Conservation (phyloP, 345 rosid genomes). For the Dovyalis caffra region DNA sequence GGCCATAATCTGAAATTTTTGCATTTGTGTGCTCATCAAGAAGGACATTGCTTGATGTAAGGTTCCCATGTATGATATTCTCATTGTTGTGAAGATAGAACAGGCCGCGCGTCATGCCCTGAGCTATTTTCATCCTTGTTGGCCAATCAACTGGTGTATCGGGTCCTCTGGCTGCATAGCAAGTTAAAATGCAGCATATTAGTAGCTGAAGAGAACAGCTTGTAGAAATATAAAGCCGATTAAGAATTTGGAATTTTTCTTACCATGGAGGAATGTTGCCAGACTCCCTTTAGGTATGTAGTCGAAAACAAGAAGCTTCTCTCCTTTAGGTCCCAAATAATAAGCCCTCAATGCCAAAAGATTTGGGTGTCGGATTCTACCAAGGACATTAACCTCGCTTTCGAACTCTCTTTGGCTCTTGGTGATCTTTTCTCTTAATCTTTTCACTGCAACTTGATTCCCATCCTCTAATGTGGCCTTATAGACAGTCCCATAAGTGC, state of each 20-base stretch:
- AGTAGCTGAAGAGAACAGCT: not conserved
- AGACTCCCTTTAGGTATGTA: conserved; percentile 87
- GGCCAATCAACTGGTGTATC: conserved; percentile 73
- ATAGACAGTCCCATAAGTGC: conserved; percentile 29
- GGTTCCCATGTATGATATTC: conserved; percentile 76
- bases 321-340: conserved; percentile 95
- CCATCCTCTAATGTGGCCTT: conserved; percentile 31
- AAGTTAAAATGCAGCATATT: not conserved
- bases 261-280: conserved; percentile 89
- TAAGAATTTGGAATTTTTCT: conserved; percentile 4
- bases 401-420: conserved; percentile 83
- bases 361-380: conserved; percentile 74
- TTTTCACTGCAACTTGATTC: conserved; percentile 30
- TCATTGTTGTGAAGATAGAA: conserved; percentile 74
- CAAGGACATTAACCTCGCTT: conserved; percentile 64
- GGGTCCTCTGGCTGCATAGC: conserved; percentile 76
- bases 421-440: conserved; percentile 85
- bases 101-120: conserved; percentile 64
- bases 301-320: conserved; percentile 91
- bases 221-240: not conserved
- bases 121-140: conserved; percentile 75
- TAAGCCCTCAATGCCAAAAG: conserved; percentile 80
- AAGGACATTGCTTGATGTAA: conserved; percentile 73
- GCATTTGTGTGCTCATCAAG: conserved; percentile 63
- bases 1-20: conserved; percentile 76